phyloP scores from a whole-genome alignment of 345 rosid species.

The Erysimum cheiranthoides region DNA sequence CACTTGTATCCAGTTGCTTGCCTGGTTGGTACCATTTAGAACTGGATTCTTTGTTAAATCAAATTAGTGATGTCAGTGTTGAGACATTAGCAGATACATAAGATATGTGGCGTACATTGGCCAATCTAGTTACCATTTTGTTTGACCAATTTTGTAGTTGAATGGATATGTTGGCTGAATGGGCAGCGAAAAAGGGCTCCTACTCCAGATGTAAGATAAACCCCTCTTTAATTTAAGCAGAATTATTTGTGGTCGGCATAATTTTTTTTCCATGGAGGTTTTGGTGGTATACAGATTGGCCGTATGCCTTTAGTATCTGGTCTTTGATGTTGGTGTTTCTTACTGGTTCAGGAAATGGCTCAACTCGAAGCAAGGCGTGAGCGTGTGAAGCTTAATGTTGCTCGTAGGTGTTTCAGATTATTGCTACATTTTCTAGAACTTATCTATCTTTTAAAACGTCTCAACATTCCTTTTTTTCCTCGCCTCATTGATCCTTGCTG shows the following conservation, averaged over 20 bases:
- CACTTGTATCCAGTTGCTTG: neutral
- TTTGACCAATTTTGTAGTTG: conserved; percentile 61
- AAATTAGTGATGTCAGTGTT: conserved; percentile 7
- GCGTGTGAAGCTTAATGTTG: conserved; percentile 78
- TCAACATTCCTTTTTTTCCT: conserved; percentile 7
- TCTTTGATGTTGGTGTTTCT: conserved; percentile 28
- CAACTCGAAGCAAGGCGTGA: conserved; percentile 89
- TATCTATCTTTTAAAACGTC: conserved; percentile 20
- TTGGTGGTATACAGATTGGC: conserved; percentile 20
- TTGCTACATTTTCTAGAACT: conserved; percentile 7
- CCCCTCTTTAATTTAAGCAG: conserved; percentile 1
- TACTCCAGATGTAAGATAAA: conserved; percentile 68
- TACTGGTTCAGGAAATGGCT: conserved; percentile 67
- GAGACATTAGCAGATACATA: neutral
- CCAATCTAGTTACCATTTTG: conserved; percentile 11
- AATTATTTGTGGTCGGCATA: neutral
- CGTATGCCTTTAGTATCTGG: neutral
- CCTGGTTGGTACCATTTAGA: neutral
- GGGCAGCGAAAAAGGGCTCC: conserved; percentile 94
- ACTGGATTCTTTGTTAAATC: conserved; percentile 25
- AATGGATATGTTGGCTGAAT: conserved; percentile 99
- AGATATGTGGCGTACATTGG: neutral
- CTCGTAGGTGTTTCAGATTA: conserved; percentile 60
- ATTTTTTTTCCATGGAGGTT: conserved; percentile 10
- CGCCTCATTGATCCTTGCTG: conserved; percentile 16